These are phyloP conservation scores for Asterella californica DNA, from an alignment of 225 moss, liverwort and hornwort species.

Conservation along the genomic window DNA sequence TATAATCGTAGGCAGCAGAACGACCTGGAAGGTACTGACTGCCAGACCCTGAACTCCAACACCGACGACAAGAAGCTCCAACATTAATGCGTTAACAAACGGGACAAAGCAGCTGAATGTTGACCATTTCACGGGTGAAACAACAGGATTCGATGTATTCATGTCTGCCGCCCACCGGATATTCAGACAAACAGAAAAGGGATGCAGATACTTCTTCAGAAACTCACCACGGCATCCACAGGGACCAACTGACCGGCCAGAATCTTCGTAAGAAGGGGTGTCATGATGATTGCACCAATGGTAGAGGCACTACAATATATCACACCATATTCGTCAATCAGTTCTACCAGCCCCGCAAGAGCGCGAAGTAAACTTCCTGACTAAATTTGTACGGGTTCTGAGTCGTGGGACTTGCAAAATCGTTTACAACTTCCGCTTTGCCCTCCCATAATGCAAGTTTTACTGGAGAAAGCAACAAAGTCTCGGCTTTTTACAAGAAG, in stretches of 20 bases:
- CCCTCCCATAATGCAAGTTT: neutral
- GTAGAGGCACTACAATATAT: conserved; percentile 64
- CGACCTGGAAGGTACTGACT: conserved; percentile 95
- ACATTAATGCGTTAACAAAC: neutral
- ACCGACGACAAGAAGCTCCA: neutral
- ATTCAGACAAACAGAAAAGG: neutral
- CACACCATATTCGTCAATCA: neutral
- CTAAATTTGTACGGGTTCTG: neutral
- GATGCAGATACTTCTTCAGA: too few relatives aligned
- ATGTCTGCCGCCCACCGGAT: neutral
- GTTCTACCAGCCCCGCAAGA: neutral
- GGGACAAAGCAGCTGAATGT: neutral
- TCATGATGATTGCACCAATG: conserved; percentile 96
- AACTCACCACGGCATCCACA: conserved; percentile 76
- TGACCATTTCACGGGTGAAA: neutral
- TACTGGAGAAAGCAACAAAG: neutral
- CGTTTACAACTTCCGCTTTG: too few relatives aligned
- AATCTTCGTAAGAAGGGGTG: conserved; percentile 85
- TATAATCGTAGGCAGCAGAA: conserved; percentile 82
- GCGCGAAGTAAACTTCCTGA: neutral
- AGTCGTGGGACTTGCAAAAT: too few relatives aligned
- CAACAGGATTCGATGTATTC: neutral
- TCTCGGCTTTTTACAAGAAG: neutral
- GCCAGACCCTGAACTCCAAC: conserved; percentile 56
- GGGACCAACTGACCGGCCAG: conserved; percentile 94